phyloP scores from a whole-genome alignment of 116 monocot genomes.

The Dioscorea cayenensis region DNA sequence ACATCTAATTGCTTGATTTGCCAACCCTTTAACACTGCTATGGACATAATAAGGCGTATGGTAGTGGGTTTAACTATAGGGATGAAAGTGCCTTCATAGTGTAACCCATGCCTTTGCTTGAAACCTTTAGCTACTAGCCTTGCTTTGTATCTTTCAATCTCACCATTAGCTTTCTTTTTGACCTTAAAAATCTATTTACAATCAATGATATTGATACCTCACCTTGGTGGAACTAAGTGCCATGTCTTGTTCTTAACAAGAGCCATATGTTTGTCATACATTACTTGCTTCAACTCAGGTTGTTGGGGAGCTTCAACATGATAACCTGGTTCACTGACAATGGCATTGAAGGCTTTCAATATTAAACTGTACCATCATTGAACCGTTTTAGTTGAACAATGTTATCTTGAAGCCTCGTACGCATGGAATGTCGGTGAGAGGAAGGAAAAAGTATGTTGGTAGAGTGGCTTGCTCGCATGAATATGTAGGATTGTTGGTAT shows the following conservation, averaged over 20 bases:
- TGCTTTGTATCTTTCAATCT: background rate
- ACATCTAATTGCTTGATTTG: background rate
- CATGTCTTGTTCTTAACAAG: background rate
- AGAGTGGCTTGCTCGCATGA: too few relatives aligned
- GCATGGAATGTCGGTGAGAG: too few relatives aligned
- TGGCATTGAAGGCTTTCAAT: too few relatives aligned
- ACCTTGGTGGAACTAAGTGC: background rate
- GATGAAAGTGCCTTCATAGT: background rate
- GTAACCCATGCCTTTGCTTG: background rate
- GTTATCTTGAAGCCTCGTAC: too few relatives aligned
- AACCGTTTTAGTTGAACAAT: too few relatives aligned
- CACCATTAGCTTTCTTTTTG: background rate
- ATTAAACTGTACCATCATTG: too few relatives aligned
- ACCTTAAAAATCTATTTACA: slow-evolving; percentile 1
- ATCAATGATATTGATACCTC: background rate
- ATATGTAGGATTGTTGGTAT: too few relatives aligned
- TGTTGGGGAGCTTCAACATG: too few relatives aligned
- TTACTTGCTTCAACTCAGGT: background rate
- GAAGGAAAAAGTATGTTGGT: too few relatives aligned
- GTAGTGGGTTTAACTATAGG: background rate
- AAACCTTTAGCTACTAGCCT: background rate
- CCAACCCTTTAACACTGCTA: background rate
- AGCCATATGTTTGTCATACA: background rate
- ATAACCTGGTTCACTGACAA: too few relatives aligned
- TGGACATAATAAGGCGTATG: background rate